Evolutionary conservation across 2,329 filamentous ascomycete genomes (phyloP).

Genomic region (Dryadomyces quercus-mongolicae): DNA sequence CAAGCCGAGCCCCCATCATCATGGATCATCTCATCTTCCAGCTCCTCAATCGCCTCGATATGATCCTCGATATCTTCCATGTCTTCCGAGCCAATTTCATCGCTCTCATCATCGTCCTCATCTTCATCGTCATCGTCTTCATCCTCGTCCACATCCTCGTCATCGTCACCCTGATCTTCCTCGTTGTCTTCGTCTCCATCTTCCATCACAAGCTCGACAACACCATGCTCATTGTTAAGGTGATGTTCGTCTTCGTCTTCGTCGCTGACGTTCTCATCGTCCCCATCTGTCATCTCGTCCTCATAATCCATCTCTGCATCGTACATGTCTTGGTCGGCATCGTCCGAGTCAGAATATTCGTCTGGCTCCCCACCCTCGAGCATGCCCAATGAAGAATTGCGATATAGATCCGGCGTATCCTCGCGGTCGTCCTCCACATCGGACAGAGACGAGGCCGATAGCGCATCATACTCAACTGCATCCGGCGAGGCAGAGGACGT

Average conservation of each 20-base stretch:
- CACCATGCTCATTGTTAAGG: slow-evolving; percentile 46
- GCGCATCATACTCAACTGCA: slow-evolving; percentile 74
- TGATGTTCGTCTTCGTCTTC: slow-evolving; percentile 56
- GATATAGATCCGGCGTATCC: slow-evolving; percentile 93
- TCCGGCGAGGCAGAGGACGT: slow-evolving; percentile 47
- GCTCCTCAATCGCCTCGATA: slow-evolving; percentile 47
- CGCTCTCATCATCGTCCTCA: slow-evolving; percentile 27
- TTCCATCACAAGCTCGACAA: slow-evolving; percentile 71
- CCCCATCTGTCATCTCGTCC: slow-evolving; percentile 83
- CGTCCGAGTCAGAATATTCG: slow-evolving; percentile 57
- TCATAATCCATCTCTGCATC: slow-evolving; percentile 85
- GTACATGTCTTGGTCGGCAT: slow-evolving; percentile 76
- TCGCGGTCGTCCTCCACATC: slow-evolving; percentile 78
- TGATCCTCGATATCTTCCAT: slow-evolving; percentile 35
- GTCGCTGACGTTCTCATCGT: slow-evolving; percentile 52
- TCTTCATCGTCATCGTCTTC: slow-evolving; percentile 28
- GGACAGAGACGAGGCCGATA: slow-evolving; percentile 77
- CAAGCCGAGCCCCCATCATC: slow-evolving; percentile 49
- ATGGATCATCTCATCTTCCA: slow-evolving; percentile 45
- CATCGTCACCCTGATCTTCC: slow-evolving; percentile 44
- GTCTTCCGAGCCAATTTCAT: slow-evolving; percentile 33
- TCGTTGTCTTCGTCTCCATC: slow-evolving; percentile 52
- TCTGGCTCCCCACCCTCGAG: slow-evolving; percentile 70
- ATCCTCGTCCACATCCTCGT: slow-evolving; percentile 28
- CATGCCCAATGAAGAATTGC: slow-evolving; percentile 92